A percentile compares a stretch with the other conserved stretches of the same genome.
phyloP scores from a whole-genome alignment of 371 early-diverging fungal species.

The Cokeromyces recurvatus region DNA sequence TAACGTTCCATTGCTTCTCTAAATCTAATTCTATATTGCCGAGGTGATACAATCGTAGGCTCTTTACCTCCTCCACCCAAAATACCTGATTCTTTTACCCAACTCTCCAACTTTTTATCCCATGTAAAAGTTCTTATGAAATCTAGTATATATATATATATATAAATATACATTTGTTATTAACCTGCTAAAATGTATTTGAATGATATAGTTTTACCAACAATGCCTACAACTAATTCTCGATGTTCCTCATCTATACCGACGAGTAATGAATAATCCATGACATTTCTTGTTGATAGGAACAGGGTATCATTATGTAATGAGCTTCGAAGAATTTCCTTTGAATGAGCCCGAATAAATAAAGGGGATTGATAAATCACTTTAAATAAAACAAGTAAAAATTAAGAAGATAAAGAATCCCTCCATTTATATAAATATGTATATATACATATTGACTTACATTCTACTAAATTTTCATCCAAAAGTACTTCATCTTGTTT shows the following conservation, averaged over 20 bases:
- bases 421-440: neutral
- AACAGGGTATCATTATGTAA: slow-evolving; percentile 92
- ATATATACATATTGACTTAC: slow-evolving; percentile 27
- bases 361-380: slow-evolving; percentile 84
- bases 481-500: slow-evolving; percentile 83
- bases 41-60: slow-evolving; percentile 94
- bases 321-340: slow-evolving; percentile 75
- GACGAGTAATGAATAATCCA: slow-evolving; percentile 96
- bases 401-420: neutral
- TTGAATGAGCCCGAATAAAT: slow-evolving; percentile 88
- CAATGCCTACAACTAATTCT: slow-evolving; percentile 92
- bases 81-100: slow-evolving; percentile 91
- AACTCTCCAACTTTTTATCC: slow-evolving; percentile 96
- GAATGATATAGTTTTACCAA: no score
- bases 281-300: slow-evolving; percentile 82
- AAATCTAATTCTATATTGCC: slow-evolving; percentile 90
- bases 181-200: no score
- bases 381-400: slow-evolving; percentile 12
- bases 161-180: no score
- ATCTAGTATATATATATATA: slow-evolving; percentile 44
- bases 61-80: slow-evolving; percentile 84
- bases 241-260: slow-evolving; percentile 84
- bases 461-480: slow-evolving; percentile 92
- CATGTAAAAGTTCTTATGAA: slow-evolving; percentile 96
- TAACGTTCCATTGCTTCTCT: slow-evolving; percentile 90